These are phyloP conservation scores for Neurospora sp. DNA, from an alignment of 495 filamentous ascomycete genomes.

Conservation along the genomic window DNA sequence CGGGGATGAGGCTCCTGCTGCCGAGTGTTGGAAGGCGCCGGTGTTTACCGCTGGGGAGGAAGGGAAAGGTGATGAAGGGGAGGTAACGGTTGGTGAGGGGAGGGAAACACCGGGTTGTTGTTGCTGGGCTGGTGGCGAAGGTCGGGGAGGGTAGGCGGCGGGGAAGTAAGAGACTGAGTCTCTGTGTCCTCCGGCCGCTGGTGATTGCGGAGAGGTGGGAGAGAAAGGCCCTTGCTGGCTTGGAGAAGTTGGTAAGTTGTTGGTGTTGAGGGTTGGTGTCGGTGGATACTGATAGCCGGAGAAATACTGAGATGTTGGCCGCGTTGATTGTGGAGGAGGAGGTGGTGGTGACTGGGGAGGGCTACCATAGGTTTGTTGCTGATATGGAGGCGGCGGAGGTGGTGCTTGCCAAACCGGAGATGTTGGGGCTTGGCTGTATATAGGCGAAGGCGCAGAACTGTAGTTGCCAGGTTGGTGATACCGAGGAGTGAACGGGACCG, in stretches of 20 bases:
- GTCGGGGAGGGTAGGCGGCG: neutral
- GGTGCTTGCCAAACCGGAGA: neutral
- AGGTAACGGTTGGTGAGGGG: neutral
- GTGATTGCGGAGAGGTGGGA: neutral
- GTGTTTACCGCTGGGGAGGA: neutral
- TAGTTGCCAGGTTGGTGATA: neutral
- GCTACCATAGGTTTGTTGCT: neutral
- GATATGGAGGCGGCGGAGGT: neutral
- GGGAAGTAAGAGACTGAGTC: neutral
- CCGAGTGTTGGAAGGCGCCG: neutral
- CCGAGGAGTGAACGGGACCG: neutral
- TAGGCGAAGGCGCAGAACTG: neutral
- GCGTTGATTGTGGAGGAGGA: neutral
- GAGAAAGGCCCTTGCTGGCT: neutral
- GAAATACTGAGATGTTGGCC: neutral
- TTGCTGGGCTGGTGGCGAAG: neutral
- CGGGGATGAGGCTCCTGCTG: too few relatives aligned
- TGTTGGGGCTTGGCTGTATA: neutral
- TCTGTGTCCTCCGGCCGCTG: neutral
- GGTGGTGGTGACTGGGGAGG: neutral
- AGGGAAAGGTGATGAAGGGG: neutral
- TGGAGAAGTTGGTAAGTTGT: neutral
- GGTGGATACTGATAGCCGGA: neutral
- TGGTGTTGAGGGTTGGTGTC: neutral
- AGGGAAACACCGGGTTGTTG: too few relatives aligned